These are phyloP conservation scores for Pontederia crassipes DNA, from an alignment of 176 grass and related monocot species.

Conservation along the genomic window DNA sequence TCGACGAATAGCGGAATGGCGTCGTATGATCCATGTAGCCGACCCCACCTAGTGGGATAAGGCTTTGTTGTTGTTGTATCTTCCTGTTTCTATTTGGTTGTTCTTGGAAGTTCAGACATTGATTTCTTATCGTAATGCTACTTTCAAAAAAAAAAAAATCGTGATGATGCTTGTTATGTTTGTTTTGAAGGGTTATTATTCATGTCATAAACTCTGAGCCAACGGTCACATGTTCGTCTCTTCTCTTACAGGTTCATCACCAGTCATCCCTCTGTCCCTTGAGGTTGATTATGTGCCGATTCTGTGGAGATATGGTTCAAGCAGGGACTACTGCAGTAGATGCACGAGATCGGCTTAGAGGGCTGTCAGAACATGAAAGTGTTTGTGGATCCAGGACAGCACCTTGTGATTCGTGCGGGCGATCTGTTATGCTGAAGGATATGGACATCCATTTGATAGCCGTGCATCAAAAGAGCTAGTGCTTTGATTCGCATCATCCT, in stretches of 20 bases:
- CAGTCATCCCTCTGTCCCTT: conserved; percentile 58
- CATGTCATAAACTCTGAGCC: too few relatives aligned
- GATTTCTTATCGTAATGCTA: too few relatives aligned
- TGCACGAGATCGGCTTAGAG: conserved; percentile 53
- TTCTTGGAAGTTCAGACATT: too few relatives aligned
- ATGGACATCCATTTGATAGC: conserved; percentile 88
- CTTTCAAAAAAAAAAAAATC: too few relatives aligned
- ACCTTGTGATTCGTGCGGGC: conserved; percentile 80
- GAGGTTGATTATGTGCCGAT: conserved; percentile 71
- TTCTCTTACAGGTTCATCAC: conserved; percentile 48
- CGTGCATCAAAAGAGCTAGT: conserved; percentile 86
- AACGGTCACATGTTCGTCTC: too few relatives aligned
- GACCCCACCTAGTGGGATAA: too few relatives aligned
- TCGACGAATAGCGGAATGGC: too few relatives aligned
- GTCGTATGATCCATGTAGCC: too few relatives aligned
- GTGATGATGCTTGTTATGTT: too few relatives aligned
- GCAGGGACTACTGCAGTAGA: conserved; percentile 53
- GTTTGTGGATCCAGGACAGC: conserved; percentile 86
- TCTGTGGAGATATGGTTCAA: conserved; percentile 83
- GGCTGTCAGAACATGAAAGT: conserved; percentile 83
- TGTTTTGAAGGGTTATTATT: too few relatives aligned
- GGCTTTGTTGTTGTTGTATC: too few relatives aligned
- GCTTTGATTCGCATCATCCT: not conserved
- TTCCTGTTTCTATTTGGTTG: too few relatives aligned
- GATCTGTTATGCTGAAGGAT: conserved; percentile 90